Evolutionary conservation across 805 yeast species (phyloP).

Genomic region (Ogataea zsoltii): DNA sequence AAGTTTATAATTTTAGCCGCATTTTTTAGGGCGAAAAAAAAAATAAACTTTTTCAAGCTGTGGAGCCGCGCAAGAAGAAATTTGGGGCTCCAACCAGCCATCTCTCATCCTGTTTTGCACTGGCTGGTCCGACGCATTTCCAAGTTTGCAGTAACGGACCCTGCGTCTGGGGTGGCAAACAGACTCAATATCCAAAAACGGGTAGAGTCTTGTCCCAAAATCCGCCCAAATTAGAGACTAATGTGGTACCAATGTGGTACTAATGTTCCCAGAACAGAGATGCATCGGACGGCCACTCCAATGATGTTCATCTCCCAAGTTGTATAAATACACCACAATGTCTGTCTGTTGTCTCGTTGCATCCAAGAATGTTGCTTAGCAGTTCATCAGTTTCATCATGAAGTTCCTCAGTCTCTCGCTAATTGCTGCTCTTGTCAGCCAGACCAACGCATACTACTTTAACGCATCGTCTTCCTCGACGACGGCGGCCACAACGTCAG

Average conservation of each 20-base stretch:
- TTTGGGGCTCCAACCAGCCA: neutral
- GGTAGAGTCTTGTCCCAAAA: no score
- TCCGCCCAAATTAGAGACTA: no score
- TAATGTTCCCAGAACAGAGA: neutral
- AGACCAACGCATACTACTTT: conserved; percentile 6
- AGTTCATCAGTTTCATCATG: conserved; percentile 1
- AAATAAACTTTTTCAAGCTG: neutral
- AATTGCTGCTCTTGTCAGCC: conserved; percentile 1
- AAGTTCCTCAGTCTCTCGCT: conserved; percentile 3
- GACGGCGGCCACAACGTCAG: conserved; percentile 1
- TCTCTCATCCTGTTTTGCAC: neutral
- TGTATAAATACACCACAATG: no score
- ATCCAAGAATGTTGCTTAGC: no score
- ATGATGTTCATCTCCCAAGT: no score
- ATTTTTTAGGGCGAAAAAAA: no score
- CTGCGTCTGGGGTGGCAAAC: neutral
- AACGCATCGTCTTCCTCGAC: neutral
- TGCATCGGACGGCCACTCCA: neutral
- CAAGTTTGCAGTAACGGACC: neutral
- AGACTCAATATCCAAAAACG: neutral
- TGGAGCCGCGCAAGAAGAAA: neutral
- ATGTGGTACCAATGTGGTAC: no score
- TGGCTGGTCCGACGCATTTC: neutral
- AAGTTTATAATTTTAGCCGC: neutral
- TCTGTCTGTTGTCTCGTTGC: neutral